Conservation (phyloP, 176 grass and related monocot genomes). For the Oryza meyeriana region DNA sequence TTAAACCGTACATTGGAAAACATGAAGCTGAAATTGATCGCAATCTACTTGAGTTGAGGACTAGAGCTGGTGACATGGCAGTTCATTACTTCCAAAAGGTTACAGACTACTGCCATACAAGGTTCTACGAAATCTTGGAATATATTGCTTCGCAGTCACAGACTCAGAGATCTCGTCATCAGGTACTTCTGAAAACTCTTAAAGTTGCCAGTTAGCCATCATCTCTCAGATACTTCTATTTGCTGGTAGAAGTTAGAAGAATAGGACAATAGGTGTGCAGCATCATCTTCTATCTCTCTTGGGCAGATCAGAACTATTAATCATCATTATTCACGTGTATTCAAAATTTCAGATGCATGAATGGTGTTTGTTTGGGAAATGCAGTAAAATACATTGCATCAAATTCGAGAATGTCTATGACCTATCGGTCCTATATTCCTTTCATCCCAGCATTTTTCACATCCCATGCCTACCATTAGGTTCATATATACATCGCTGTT, state of each 20-base stretch:
- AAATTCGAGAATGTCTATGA: background rate
- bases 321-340: background rate
- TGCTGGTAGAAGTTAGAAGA: background rate
- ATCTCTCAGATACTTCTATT: constrained; percentile 11
- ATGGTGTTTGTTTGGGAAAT: background rate
- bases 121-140: constrained; percentile 77
- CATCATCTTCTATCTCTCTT: background rate
- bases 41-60: constrained; percentile 72
- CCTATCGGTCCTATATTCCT: background rate
- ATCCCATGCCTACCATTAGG: background rate
- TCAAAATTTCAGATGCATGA: background rate
- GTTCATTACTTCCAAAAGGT: constrained; percentile 58
- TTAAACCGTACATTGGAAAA: constrained; percentile 73
- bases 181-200: constrained; percentile 28
- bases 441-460: background rate
- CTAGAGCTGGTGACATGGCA: constrained; percentile 50
- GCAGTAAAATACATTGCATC: background rate
- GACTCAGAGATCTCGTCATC: constrained; percentile 24
- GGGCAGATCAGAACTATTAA: background rate
- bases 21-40: constrained; percentile 84
- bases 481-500: background rate
- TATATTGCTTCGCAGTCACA: constrained; percentile 71
- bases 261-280: background rate
- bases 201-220: constrained; percentile 13
- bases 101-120: constrained; percentile 64